Evolutionary conservation across 1,284 basidiomycete species (phyloP), one percentile per base, ranked within the genome.

Genomic region (Xerocomus cyaneibrunnescens): DNA sequence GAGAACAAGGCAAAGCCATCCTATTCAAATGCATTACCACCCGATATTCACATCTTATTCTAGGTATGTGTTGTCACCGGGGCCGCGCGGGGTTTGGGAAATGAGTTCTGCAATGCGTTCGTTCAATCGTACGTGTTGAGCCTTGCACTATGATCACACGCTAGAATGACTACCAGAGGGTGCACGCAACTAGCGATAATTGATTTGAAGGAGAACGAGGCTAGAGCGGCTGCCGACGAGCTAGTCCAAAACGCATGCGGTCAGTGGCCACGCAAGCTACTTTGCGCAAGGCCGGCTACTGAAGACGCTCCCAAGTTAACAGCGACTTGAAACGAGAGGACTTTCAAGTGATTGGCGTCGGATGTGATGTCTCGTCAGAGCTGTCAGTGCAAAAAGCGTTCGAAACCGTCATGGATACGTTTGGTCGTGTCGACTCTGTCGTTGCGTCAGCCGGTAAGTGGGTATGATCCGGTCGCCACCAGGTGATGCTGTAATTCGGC

Each of bases 31-130:
- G 25, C 1, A 19, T 9, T n/a, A 19, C 31, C 21, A 19, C 40
- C 46, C 23, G 59, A 8, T 3, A 21, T 19, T 45, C 30, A n/a
- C 36, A 32, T 5, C 40, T 28, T 19, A 25, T 23, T 12, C 27
- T 71, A 97, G 86, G 92, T 95, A 43, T 94, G 90, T 73, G 76
- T 96, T 59, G 85, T 98, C 50, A 98, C 95, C n/a, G 95, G 95
- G 48, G 96, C 88, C 48, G 95, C 93, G 16, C 81, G 91, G 62
- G 95, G 95, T 13, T 74, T 97, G 32, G 94, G 94, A 14, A 82
- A 89, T 63, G 85, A 93, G 70, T 93, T 97, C 70, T 93, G 91
- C 62, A 83, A 86, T 48, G 93, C 93, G 8, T 93, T 98, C 70
- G 68, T 95, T 59, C 85, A 91, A 72, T 91, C 91, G 79, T 92